Evolutionary conservation across 495 filamentous ascomycete genomes (phyloP).

Genomic region (Lasiosphaeria hispida): DNA sequence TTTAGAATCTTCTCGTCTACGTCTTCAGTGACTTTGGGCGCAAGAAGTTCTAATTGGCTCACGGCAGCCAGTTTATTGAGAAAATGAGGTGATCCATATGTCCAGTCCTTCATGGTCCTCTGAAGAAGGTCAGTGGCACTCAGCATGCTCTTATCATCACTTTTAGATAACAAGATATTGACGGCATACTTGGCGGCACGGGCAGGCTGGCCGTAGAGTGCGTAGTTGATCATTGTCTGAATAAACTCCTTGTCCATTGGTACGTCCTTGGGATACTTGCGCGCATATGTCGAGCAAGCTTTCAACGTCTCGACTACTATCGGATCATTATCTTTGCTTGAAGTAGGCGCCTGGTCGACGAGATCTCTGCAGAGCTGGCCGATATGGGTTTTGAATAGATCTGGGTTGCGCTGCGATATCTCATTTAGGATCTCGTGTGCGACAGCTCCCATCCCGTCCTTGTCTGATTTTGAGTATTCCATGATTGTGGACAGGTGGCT

Average conservation of each 20-base stretch:
- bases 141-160: slow-evolving; percentile 75
- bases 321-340: slow-evolving; percentile 60
- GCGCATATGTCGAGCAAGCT: slow-evolving; percentile 86
- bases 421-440: slow-evolving; percentile 92
- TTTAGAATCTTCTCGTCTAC: slow-evolving; percentile 72
- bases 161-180: slow-evolving; percentile 77
- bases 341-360: slow-evolving; percentile 71
- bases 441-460: slow-evolving; percentile 68
- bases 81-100: slow-evolving; percentile 71
- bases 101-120: slow-evolving; percentile 71
- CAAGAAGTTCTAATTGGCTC: slow-evolving; percentile 79
- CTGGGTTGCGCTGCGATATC: slow-evolving; percentile 83
- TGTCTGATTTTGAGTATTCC: slow-evolving; percentile 77
- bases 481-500: slow-evolving; percentile 91
- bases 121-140: slow-evolving; percentile 79
- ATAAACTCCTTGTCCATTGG: slow-evolving; percentile 82
- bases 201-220: slow-evolving; percentile 75
- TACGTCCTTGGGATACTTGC: slow-evolving; percentile 78
- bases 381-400: slow-evolving; percentile 86
- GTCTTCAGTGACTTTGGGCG: slow-evolving; percentile 68
- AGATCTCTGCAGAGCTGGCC: slow-evolving; percentile 87
- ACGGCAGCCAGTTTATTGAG: slow-evolving; percentile 81
- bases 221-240: slow-evolving; percentile 75
- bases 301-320: slow-evolving; percentile 83
- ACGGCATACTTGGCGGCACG: slow-evolving; percentile 90